Percentiles rank a stretch among this genome's conserved stretches.
Evolutionary conservation across 495 filamentous ascomycete species (phyloP).

Genomic region (Hypoxylon cercidicola): DNA sequence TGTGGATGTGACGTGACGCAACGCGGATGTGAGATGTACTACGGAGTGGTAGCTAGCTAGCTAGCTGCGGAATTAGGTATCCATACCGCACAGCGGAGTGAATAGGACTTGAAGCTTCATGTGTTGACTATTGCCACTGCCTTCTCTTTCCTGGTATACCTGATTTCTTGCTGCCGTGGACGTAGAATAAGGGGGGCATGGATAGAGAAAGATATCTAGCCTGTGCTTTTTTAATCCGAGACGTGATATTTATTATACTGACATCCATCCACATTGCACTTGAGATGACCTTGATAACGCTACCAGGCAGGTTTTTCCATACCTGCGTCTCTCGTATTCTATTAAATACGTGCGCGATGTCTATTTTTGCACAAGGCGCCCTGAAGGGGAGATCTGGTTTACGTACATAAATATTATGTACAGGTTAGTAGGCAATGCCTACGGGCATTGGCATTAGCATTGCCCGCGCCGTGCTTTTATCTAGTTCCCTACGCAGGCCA

Average conservation of each 20-base stretch:
- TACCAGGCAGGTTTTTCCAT: too few relatives aligned
- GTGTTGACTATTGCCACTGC: neutral
- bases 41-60: too few relatives aligned
- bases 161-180: neutral
- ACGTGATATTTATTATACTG: too few relatives aligned
- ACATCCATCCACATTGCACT: too few relatives aligned
- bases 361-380: neutral
- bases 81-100: neutral
- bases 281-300: too few relatives aligned
- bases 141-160: neutral
- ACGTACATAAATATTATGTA: neutral
- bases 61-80: neutral
- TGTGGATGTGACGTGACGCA: neutral
- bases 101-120: slow-evolving; percentile 3
- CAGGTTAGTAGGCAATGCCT: slow-evolving; percentile 3
- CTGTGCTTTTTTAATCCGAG: too few relatives aligned
- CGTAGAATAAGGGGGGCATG: too few relatives aligned
- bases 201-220: too few relatives aligned
- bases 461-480: neutral
- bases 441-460: neutral
- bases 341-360: neutral
- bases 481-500: neutral
- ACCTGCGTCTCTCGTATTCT: too few relatives aligned
- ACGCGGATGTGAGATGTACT: too few relatives aligned
- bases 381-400: slow-evolving; percentile 8